A percentile compares a stretch with the other conserved stretches of the same genome.
These are phyloP conservation scores for Boletus fagicola DNA, from an alignment of 768 basidiomycete species.

Conservation along the genomic window DNA sequence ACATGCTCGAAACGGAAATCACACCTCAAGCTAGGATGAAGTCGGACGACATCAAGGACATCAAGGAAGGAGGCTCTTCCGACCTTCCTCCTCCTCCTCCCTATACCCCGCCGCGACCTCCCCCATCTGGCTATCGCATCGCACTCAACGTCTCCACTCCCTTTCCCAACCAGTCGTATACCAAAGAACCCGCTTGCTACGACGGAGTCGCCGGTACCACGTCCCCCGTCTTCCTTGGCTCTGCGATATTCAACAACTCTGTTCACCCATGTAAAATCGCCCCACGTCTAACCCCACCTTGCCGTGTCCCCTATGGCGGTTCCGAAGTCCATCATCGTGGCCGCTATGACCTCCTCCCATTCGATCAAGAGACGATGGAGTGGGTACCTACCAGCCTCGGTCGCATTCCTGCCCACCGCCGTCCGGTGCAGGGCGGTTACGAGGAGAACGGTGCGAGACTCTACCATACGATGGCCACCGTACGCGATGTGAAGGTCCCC, in stretches of 20 bases:
- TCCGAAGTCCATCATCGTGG: conserved; percentile 58
- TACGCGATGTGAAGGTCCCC: conserved; percentile 58
- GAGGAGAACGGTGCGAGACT: conserved; percentile 65
- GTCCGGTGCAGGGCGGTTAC: conserved; percentile 71
- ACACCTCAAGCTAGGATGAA: conserved; percentile 5
- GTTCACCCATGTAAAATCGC: conserved; percentile 86
- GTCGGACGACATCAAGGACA: conserved; percentile 9
- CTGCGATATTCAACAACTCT: conserved; percentile 60
- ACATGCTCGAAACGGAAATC: neutral
- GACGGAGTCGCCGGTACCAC: conserved; percentile 53
- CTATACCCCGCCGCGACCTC: conserved; percentile 29
- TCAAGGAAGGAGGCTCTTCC: neutral
- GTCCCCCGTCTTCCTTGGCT: conserved; percentile 68
- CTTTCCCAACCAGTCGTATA: conserved; percentile 40
- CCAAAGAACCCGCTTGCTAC: conserved; percentile 50
- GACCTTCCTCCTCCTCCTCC: conserved; percentile 17
- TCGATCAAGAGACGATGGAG: conserved; percentile 67
- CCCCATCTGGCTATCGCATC: conserved; percentile 68
- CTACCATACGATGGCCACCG: conserved; percentile 60
- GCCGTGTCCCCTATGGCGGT: conserved; percentile 63
- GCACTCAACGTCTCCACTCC: conserved; percentile 42
- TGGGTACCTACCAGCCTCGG: conserved; percentile 66
- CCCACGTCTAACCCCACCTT: conserved; percentile 51
- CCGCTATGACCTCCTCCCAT: conserved; percentile 73
- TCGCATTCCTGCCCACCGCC: conserved; percentile 52